A percentile compares a stretch with the other conserved stretches of the same genome.
These are phyloP conservation scores for Tricladium varicosporioides DNA, from an alignment of 2,329 filamentous ascomycete genomes.

Conservation along the genomic window DNA sequence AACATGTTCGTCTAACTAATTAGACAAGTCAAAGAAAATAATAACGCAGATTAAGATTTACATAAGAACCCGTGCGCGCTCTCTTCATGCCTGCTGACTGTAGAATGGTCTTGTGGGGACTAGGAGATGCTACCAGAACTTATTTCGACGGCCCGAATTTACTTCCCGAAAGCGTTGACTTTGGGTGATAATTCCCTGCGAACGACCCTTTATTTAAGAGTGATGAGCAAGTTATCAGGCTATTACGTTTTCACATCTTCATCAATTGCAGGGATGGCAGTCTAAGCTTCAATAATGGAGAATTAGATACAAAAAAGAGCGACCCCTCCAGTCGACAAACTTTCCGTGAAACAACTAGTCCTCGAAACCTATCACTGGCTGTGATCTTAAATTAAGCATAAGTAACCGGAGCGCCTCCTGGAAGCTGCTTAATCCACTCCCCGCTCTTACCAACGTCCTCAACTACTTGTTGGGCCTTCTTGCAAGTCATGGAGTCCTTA, in stretches of 20 bases:
- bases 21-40: neutral
- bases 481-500: constrained; percentile 1
- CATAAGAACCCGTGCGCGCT: neutral
- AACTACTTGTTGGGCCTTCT: constrained; percentile 7
- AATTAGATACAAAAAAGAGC: neutral
- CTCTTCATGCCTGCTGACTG: neutral
- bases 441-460: constrained; percentile 8
- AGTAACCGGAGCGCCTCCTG: constrained; percentile 5
- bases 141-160: neutral
- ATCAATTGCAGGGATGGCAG: neutral
- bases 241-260: neutral
- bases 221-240: neutral
- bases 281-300: neutral
- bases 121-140: neutral
- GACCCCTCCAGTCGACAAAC: neutral
- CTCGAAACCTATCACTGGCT: neutral
- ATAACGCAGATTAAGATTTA: neutral
- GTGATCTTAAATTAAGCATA: neutral
- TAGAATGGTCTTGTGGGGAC: neutral
- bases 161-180: neutral
- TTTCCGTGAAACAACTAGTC: neutral
- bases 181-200: neutral
- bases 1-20: neutral
- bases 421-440: constrained; percentile 9
- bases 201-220: neutral